A percentile compares a stretch with the other conserved stretches of the same genome.
These are phyloP conservation scores for Phalaenopsis equestris DNA, from an alignment of 106 monocot species.

Conservation along the genomic window DNA sequence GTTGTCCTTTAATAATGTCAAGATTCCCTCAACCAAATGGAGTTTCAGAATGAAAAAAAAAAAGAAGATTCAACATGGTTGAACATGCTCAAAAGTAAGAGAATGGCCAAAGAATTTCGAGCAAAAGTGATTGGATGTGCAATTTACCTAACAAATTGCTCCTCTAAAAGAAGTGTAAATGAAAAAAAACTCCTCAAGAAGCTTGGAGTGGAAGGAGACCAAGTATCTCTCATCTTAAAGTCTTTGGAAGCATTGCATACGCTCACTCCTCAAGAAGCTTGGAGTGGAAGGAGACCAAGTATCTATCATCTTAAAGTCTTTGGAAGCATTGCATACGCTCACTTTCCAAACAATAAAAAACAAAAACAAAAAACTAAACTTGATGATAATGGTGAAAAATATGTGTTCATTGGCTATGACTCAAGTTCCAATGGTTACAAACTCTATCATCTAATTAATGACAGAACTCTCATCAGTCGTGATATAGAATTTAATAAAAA, in stretches of 20 bases:
- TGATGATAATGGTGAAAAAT: background rate
- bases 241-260: no score
- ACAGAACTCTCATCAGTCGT: background rate
- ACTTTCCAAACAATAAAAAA: background rate
- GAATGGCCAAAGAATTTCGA: no score
- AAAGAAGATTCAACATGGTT: background rate
- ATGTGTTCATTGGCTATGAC: background rate
- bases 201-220: slow-evolving; percentile 3
- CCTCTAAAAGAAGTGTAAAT: background rate
- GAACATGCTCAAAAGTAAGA: background rate
- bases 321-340: no score
- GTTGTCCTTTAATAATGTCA: background rate
- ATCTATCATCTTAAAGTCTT: background rate
- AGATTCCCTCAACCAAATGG: background rate
- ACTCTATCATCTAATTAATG: background rate
- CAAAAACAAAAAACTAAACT: background rate
- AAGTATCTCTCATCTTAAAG: background rate
- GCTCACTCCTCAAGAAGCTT: background rate
- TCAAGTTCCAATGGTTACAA: background rate
- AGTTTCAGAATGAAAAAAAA: background rate
- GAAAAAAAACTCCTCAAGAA: background rate
- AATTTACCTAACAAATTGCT: background rate
- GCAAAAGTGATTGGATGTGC: background rate
- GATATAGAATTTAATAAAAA: background rate
- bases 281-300: background rate